phyloP scores from a whole-genome alignment of 345 rosid genomes.

The Draba incana region DNA sequence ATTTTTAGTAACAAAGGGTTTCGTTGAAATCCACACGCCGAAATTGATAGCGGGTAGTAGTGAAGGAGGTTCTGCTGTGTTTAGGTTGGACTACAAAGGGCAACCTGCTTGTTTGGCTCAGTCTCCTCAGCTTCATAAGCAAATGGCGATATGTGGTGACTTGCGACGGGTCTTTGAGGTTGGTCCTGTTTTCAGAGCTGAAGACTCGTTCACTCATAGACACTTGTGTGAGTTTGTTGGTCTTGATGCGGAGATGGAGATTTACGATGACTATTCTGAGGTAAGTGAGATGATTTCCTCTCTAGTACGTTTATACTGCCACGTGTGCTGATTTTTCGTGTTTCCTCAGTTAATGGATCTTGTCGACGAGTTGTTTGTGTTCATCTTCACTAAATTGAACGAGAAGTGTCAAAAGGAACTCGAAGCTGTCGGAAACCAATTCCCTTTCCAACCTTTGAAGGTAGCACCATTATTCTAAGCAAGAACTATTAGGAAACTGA shows the following conservation, averaged over 20 bases:
- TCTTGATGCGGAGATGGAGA: constrained; percentile 93
- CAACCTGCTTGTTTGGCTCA: constrained; percentile 89
- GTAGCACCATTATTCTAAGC: constrained; percentile 38
- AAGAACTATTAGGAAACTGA: too few relatives aligned
- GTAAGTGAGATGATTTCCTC: constrained; percentile 37
- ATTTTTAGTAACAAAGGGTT: constrained; percentile 54
- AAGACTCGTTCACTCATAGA: constrained; percentile 87
- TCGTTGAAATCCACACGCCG: constrained; percentile 86
- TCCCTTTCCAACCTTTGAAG: constrained; percentile 86
- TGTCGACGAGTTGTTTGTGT: constrained; percentile 69
- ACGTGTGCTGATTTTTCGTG: background rate
- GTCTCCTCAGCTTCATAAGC: constrained; percentile 96
- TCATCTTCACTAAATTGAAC: constrained; percentile 69
- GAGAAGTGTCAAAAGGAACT: constrained; percentile 69
- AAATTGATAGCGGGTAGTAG: constrained; percentile 88
- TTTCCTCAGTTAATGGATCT: constrained; percentile 74
- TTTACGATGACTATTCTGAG: constrained; percentile 73
- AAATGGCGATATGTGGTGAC: constrained; percentile 87
- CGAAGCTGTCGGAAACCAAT: constrained; percentile 73
- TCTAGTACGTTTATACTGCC: constrained; percentile 7
- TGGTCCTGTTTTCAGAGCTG: constrained; percentile 92
- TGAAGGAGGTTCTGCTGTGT: constrained; percentile 97
- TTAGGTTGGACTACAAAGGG: constrained; percentile 88
- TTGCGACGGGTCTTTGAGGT: constrained; percentile 76
- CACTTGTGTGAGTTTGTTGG: constrained; percentile 90